These are phyloP conservation scores for Aquilaria malaccensis DNA, from an alignment of 345 rosid species.

Conservation along the genomic window DNA sequence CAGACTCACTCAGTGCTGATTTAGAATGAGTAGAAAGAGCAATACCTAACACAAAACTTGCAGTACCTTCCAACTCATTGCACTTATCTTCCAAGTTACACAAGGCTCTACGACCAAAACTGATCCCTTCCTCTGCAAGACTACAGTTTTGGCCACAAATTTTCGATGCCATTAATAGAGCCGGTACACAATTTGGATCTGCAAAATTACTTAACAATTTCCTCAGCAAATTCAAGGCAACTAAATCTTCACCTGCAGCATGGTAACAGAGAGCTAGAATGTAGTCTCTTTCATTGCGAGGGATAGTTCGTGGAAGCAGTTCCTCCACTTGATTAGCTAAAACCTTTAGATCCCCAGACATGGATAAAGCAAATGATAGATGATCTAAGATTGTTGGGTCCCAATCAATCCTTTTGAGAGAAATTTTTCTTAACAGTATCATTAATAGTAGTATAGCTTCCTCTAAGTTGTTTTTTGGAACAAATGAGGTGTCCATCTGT, in stretches of 20 bases:
- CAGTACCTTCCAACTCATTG: conserved; percentile 37
- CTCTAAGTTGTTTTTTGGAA: conserved; percentile 67
- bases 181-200: conserved; percentile 47
- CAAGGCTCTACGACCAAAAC: conserved; percentile 49
- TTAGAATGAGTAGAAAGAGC: conserved; percentile 50
- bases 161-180: conserved; percentile 60
- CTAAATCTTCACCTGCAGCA: conserved; percentile 59
- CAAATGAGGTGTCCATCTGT: conserved; percentile 59
- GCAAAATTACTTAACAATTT: conserved; percentile 39
- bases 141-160: conserved; percentile 41
- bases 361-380: conserved; percentile 61
- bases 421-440: conserved; percentile 60
- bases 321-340: conserved; percentile 60
- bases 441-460: conserved; percentile 78
- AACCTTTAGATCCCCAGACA: conserved; percentile 48
- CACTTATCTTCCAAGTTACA: conserved; percentile 36
- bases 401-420: conserved; percentile 54
- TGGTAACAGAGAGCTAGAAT: conserved; percentile 57
- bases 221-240: conserved; percentile 58
- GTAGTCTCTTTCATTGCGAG: conserved; percentile 44
- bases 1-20: conserved; percentile 34
- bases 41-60: conserved; percentile 44
- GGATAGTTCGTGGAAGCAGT: conserved; percentile 52
- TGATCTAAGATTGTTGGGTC: conserved; percentile 81
- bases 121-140: conserved; percentile 57